These are phyloP conservation scores for Urtica urens DNA, from an alignment of 306 rosid genomes.

Conservation along the genomic window DNA sequence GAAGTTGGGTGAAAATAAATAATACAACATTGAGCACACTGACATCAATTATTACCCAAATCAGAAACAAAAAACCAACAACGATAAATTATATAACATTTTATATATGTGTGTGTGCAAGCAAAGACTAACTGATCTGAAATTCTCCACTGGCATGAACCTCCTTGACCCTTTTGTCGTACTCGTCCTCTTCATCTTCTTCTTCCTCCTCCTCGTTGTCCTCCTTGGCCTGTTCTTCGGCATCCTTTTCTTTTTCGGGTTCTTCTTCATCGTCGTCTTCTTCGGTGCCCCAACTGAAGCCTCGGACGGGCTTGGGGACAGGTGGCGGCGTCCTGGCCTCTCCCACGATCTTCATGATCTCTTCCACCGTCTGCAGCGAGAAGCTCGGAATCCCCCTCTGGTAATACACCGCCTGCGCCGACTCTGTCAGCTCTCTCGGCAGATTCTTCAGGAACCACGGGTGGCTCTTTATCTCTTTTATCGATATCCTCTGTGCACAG, in stretches of 20 bases:
- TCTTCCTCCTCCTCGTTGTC: constrained; percentile 22
- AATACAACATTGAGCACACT: constrained; percentile 9
- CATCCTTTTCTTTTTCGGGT: constrained; percentile 30
- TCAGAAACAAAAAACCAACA: constrained; percentile 25
- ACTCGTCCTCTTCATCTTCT: constrained; percentile 49
- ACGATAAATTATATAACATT: constrained; percentile 10
- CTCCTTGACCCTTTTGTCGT: constrained; percentile 58
- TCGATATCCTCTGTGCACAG: constrained; percentile 49
- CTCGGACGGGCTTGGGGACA: constrained; percentile 33
- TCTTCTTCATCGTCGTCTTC: constrained; percentile 34
- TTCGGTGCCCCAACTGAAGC: constrained; percentile 54
- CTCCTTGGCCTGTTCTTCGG: constrained; percentile 22
- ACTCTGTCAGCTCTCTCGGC: constrained; percentile 69
- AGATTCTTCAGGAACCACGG: constrained; percentile 81
- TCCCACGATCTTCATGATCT: constrained; percentile 61
- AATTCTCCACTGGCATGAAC: constrained; percentile 70
- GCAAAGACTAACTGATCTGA: constrained; percentile 29
- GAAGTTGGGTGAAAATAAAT: constrained; percentile 14
- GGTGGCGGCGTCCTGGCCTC: constrained; percentile 70
- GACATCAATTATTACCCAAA: constrained; percentile 19
- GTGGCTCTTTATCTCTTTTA: constrained; percentile 68
- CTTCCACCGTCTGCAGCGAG: constrained; percentile 49
- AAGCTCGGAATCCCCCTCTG: constrained; percentile 59
- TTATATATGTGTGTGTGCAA: too few species aligned
- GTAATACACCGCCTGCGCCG: constrained; percentile 53